phyloP scores from a whole-genome alignment of 2,329 filamentous ascomycete genomes.

The Parafenestella ontariensis region DNA sequence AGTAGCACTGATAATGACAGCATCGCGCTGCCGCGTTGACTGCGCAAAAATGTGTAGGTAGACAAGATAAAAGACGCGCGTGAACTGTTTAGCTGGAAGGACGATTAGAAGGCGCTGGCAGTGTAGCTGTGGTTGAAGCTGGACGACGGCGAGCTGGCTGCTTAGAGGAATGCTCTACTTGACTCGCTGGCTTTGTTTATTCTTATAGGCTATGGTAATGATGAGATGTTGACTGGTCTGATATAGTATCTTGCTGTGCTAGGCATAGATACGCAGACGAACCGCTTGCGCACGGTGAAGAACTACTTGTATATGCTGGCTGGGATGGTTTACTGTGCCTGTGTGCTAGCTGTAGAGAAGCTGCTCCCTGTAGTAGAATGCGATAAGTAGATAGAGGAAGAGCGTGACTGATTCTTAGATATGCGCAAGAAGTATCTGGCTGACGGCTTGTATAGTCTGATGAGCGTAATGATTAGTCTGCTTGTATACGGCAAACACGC shows the following conservation, averaged over 20 bases:
- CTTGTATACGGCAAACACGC: too few species aligned
- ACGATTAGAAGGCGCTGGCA: constrained; percentile 15
- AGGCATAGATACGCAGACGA: too few species aligned
- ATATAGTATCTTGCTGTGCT: too few species aligned
- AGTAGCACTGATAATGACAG: constrained; percentile 16
- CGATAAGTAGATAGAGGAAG: too few species aligned
- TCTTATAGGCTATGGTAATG: too few species aligned
- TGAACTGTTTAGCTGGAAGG: constrained; percentile 16
- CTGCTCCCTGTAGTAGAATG: too few species aligned
- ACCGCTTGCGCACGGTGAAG: constrained; percentile 3
- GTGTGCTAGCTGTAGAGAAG: constrained; percentile 25
- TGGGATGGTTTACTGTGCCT: constrained; percentile 16
- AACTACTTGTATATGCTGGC: constrained; percentile 5
- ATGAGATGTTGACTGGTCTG: too few species aligned
- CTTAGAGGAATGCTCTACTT: too few species aligned
- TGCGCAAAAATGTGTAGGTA: background rate
- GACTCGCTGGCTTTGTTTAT: too few species aligned
- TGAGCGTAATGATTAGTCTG: constrained; percentile 28
- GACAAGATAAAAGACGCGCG: too few species aligned
- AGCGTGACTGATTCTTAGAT: too few species aligned
- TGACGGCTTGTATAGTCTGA: constrained; percentile 25
- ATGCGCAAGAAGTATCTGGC: constrained; percentile 21
- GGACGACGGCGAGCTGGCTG: background rate
- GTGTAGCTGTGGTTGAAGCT: constrained; percentile 9
- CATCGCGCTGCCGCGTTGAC: background rate